Base-by-base conservation (phyloP, 192 early-diverging fungal genomes). In the Geranomyces variabilis region DNA sequence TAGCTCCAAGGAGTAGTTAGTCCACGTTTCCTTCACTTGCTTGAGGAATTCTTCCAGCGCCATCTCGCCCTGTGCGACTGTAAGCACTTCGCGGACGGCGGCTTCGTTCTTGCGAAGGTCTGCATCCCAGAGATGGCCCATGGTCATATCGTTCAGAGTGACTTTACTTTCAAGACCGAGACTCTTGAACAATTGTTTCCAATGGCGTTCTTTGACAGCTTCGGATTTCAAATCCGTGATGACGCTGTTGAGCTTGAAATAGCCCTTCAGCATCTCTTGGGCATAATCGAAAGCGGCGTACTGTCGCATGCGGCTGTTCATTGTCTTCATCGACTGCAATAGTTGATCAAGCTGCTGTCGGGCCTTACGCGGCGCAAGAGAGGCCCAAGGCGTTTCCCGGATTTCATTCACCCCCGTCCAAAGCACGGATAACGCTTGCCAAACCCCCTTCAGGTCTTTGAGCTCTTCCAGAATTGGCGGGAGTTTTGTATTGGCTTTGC, bases 21-120 rank as follows among this genome's bases (percentile, higher is more conserved):
- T 88, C 98, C 98, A 99, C 0, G 91, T 93, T 74, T 96, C 94
- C 74, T 88, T 86, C 56, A 91, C 85, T 81, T 96, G 93, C 63
- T 89, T 90, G 80, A 99, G 84, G 84, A 96, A 99, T 80, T 96
- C 94, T 82, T 99, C 98, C 64, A 99, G 81, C 13, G 95, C 98
- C 97, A 99, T 98, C 85, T 99, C 98, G 69, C 98, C 98, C 76
- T 97, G 93, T 6, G 98, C 98, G 55, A 92, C 90, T 3, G 90
- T 85, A 45, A 99, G 90, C 41, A 97, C 90, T 19, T 97, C 96
- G 61, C 89, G 89, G 33, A 99, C 86, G n/a, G 80, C 71, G 30
- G 82, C 78, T 79, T 99, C 95, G 77, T 95, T 92, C 66, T 93
- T 90, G 59, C 84, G 83, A 56, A 98, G 84, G 79, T 96, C 94